Conservation (phyloP, 2,329 filamentous ascomycete genomes). For the Hypoxylon sp. region DNA sequence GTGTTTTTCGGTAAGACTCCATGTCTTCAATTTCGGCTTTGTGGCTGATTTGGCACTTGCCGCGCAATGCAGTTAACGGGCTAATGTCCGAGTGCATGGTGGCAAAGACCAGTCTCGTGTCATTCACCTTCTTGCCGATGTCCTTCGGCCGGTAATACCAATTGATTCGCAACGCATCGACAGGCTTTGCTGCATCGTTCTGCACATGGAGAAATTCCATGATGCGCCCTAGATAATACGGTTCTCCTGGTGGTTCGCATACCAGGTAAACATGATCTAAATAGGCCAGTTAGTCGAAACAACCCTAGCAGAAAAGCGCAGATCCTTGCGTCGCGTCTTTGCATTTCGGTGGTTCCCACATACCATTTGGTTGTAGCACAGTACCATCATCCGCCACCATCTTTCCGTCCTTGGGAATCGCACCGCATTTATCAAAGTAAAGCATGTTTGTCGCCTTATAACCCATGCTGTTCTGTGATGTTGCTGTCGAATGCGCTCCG, state of each 20-base stretch:
- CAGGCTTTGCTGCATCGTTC: conserved; percentile 76
- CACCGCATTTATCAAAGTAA: conserved; percentile 80
- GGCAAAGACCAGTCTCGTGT: conserved; percentile 91
- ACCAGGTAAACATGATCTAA: conserved; percentile 90
- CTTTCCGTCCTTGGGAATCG: conserved; percentile 77
- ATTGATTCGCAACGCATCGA: conserved; percentile 92
- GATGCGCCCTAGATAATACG: conserved; percentile 96
- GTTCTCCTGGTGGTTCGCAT: conserved; percentile 96
- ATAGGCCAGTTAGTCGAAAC: conserved; percentile 47
- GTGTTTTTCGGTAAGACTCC: conserved; percentile 84
- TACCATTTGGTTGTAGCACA: conserved; percentile 85
- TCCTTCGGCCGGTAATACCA: conserved; percentile 99
- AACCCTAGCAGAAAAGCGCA: conserved; percentile 45
- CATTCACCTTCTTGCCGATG: conserved; percentile 90
- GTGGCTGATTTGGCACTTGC: conserved; percentile 92
- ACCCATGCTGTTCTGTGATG: conserved; percentile 42
- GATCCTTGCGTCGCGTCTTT: conserved; percentile 3
- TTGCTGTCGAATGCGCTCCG: conserved; percentile 37
- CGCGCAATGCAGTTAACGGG: conserved; percentile 89
- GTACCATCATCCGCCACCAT: conserved; percentile 93
- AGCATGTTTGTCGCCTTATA: conserved; percentile 85
- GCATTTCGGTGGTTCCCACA: conserved; percentile 50
- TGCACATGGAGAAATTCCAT: conserved; percentile 96
- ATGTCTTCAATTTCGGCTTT: conserved; percentile 85
- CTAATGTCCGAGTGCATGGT: conserved; percentile 99